Base-by-base conservation (phyloP, 768 basidiomycete genomes). In the Podaxis sp. region DNA sequence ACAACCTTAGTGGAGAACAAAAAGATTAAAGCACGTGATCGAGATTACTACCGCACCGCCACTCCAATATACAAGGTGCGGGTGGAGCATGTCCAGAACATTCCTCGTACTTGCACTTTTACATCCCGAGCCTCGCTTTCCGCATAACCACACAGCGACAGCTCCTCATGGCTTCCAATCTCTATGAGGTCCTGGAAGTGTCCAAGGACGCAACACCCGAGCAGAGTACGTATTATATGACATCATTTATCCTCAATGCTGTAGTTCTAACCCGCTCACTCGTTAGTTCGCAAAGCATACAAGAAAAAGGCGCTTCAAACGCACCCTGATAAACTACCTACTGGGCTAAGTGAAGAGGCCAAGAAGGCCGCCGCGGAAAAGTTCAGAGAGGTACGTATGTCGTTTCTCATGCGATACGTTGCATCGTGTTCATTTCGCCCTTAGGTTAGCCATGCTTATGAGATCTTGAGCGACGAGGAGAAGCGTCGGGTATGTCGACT, bases 381-480 rank as follows among this genome's bases (percentile, higher is more conserved):
- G 59, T 80, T 79, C 63, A 73, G 79, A 66, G 73, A 74, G 69
- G 81, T 81, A 51, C 48, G 66, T 46, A 40, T 38, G 42, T 59
- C 24, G 28, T 51, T 38, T 51, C 55, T 40, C 33, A 24, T 28
- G 17, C 9, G 26, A n/a, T 13, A n/a, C 17, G 1, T 9, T 19
- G 26, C 26, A 19, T 22, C 26, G 8, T 51, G 15, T 38, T 11
- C 17, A 8, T 48, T 42, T 17, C 8, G 12, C 6, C 39, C 56
- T 19, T 52, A 92, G 87, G 83, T 92, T 51, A 89, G 87, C 67
- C 88, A 90, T 64, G 90, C 90, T 30, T 93, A 92, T 68, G 90
- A 93, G 70, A 83, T 93, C 2, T 73, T 93, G 59, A 85, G 71
- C 56, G 85, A 93, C 68, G 68, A 82, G 1, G 74, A 81, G 57